Percentiles rank a stretch among this genome's conserved stretches.
Evolutionary conservation across 2,329 filamentous ascomycete species (phyloP).

Genomic region (Penicillium sp.): DNA sequence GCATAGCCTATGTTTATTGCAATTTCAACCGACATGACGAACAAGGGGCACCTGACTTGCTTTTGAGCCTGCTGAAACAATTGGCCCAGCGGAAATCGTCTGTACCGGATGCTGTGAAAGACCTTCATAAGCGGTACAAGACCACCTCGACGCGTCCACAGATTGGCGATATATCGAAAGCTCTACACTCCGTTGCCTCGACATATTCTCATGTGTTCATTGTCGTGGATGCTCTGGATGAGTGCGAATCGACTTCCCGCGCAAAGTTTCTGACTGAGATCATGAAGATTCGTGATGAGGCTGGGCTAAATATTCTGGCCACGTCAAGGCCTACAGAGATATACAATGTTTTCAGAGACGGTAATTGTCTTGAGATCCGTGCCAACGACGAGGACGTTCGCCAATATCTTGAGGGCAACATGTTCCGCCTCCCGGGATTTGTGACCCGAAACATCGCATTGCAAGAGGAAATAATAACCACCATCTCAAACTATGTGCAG

Average conservation of each 20-base stretch:
- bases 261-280: conserved; percentile 17
- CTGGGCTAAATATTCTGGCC: conserved; percentile 27
- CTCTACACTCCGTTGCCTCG: conserved; percentile 16
- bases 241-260: conserved; percentile 17
- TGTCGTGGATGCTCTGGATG: conserved; percentile 36
- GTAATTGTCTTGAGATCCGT: conserved; percentile 29
- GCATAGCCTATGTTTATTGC: conserved; percentile 49
- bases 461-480: conserved; percentile 20
- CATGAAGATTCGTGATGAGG: conserved; percentile 18
- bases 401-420: conserved; percentile 28
- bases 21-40: conserved; percentile 41
- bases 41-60: conserved; percentile 35
- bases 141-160: conserved; percentile 23
- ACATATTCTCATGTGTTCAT: conserved; percentile 24
- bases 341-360: conserved; percentile 16
- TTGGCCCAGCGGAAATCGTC: conserved; percentile 25
- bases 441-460: conserved; percentile 15
- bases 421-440: conserved; percentile 19
- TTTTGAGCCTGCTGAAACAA: conserved; percentile 41
- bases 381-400: conserved; percentile 34
- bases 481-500: conserved; percentile 25
- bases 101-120: conserved; percentile 28
- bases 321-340: conserved; percentile 34
- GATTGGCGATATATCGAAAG: conserved; percentile 19
- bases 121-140: conserved; percentile 26